These are phyloP conservation scores for Vitis vinifera DNA, from an alignment of 164 flowering plant species.

Conservation along the genomic window DNA sequence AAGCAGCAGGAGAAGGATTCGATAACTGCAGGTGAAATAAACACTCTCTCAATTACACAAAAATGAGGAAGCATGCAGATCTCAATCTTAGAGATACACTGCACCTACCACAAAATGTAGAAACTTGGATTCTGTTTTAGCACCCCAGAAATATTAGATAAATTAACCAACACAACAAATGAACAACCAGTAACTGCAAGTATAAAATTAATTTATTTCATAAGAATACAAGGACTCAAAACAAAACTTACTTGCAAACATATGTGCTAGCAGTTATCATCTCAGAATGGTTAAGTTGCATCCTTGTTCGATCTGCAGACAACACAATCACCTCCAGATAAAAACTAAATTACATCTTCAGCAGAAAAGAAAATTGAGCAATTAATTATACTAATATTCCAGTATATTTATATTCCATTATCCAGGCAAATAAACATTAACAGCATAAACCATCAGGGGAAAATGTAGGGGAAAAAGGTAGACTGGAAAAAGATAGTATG, in stretches of 20 bases:
- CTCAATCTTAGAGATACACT: too few relatives aligned
- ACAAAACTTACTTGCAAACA: slow-evolving; percentile 64
- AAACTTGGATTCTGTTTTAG: too few relatives aligned
- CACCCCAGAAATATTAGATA: too few relatives aligned
- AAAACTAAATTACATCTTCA: not conserved
- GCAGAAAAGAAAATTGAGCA: not conserved
- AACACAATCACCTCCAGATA: not conserved
- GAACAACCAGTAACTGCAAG: too few relatives aligned
- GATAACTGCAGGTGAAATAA: too few relatives aligned
- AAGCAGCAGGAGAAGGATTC: too few relatives aligned
- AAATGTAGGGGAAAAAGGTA: not conserved
- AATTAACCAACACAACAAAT: too few relatives aligned
- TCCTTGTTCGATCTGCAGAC: slow-evolving; percentile 61
- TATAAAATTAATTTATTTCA: too few relatives aligned
- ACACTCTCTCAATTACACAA: too few relatives aligned
- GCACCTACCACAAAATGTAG: too few relatives aligned
- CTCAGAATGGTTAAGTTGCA: slow-evolving; percentile 75
- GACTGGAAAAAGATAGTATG: not conserved
- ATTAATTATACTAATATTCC: slow-evolving; percentile 1
- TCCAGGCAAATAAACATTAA: not conserved
- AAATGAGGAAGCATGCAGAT: too few relatives aligned
- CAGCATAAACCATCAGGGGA: not conserved
- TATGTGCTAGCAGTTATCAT: slow-evolving; percentile 60
- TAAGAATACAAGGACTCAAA: not conserved
- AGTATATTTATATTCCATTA: not conserved